Evolutionary conservation across 768 basidiomycete genomes (phyloP).

Genomic region (Leccinum truebloodii): DNA sequence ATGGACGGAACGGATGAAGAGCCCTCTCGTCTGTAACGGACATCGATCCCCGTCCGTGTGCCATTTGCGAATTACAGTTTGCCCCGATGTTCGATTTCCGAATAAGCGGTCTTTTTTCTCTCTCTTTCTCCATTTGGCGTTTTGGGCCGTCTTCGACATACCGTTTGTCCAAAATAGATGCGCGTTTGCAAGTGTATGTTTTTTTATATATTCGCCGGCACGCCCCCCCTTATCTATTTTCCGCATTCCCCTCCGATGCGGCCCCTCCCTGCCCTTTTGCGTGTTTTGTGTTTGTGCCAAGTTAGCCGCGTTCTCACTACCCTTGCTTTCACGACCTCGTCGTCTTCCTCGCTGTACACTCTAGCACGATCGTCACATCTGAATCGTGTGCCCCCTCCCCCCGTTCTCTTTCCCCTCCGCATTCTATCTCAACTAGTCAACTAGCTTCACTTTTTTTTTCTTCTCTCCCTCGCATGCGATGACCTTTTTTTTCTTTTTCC

Average conservation of each 20-base stretch:
- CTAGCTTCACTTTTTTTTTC: not conserved
- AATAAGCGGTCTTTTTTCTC: conserved; percentile 2
- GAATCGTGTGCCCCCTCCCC: not conserved
- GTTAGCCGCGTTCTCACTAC: not conserved
- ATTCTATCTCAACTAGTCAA: not conserved
- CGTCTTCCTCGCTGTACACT: conserved; percentile 20
- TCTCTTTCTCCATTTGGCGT: conserved; percentile 8
- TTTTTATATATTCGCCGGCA: not conserved
- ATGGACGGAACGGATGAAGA: conserved; percentile 14
- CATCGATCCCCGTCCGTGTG: conserved; percentile 13
- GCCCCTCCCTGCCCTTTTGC: conserved; percentile 1
- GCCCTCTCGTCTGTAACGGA: conserved; percentile 6
- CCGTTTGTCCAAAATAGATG: conserved; percentile 22
- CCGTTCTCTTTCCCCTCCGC: not conserved
- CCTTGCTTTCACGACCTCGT: conserved; percentile 4
- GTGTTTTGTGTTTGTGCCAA: conserved; percentile 3
- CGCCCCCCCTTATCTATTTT: not conserved
- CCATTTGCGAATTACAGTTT: conserved; percentile 23
- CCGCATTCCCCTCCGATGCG: not conserved
- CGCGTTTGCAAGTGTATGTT: conserved; percentile 9
- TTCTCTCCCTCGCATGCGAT: conserved; percentile 5
- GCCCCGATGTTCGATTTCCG: conserved; percentile 14
- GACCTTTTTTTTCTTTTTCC: not conserved
- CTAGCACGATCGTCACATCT: conserved; percentile 14
- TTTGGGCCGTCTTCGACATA: conserved; percentile 1